These are phyloP conservation scores for Prunus kanzakura DNA, from an alignment of 306 rosid genomes.

Conservation along the genomic window DNA sequence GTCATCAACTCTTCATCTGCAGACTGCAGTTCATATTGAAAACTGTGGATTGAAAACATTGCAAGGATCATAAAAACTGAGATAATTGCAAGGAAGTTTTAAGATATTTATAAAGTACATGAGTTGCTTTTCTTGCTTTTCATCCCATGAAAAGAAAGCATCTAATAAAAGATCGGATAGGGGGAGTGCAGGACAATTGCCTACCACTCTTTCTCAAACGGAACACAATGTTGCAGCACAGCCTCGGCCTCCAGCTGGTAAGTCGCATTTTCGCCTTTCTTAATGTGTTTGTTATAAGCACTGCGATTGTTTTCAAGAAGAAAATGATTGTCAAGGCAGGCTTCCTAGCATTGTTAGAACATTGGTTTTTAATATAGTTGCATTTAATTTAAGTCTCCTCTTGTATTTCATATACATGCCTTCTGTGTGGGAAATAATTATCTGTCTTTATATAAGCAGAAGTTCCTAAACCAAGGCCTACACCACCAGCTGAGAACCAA, in stretches of 20 bases:
- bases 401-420: background rate
- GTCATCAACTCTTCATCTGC: background rate
- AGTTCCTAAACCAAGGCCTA: slow-evolving; percentile 19
- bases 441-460: slow-evolving; percentile 32
- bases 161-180: slow-evolving; percentile 29
- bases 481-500: slow-evolving; percentile 17
- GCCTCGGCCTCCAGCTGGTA: slow-evolving; percentile 32
- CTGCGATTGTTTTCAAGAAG: background rate
- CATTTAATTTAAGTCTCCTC: no score
- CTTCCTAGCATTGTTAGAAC: background rate
- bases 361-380: background rate
- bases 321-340: background rate
- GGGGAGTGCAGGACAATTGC: slow-evolving; percentile 22
- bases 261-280: background rate
- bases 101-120: background rate
- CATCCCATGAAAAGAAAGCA: slow-evolving; percentile 50
- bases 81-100: background rate
- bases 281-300: background rate
- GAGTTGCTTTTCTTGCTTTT: slow-evolving; percentile 76
- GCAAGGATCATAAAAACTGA: background rate
- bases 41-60: background rate
- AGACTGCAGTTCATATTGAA: background rate
- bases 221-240: slow-evolving; percentile 23
- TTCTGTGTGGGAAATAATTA: background rate
- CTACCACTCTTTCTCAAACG: slow-evolving; percentile 24